Percentiles rank a stretch among this genome's conserved stretches.
Evolutionary conservation across 768 basidiomycete species (phyloP).

Genomic region (Pisolithus microcarpus): DNA sequence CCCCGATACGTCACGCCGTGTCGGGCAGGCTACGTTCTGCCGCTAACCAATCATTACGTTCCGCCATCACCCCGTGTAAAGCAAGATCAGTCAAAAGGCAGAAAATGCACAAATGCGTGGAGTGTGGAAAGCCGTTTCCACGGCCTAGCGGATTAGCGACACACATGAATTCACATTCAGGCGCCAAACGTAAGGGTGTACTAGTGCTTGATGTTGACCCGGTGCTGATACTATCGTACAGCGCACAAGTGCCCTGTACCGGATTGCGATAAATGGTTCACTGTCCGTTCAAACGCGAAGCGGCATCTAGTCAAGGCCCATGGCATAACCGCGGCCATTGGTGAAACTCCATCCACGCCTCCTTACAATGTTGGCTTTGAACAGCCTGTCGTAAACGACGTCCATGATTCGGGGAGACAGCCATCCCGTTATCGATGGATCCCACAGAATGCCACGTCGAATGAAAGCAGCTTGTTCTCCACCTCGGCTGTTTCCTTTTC

Average conservation of each 20-base stretch:
- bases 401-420: constrained; percentile 31
- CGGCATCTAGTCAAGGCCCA: constrained; percentile 68
- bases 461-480: constrained; percentile 20
- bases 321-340: constrained; percentile 35
- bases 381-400: constrained; percentile 38
- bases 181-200: constrained; percentile 38
- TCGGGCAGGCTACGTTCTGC: neutral
- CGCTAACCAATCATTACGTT: neutral
- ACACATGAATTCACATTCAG: constrained; percentile 49
- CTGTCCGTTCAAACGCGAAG: constrained; percentile 76
- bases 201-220: neutral
- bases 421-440: constrained; percentile 37
- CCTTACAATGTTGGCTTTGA: constrained; percentile 38
- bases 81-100: constrained; percentile 28
- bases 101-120: constrained; percentile 43
- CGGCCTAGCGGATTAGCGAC: constrained; percentile 46
- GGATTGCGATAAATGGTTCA: constrained; percentile 60
- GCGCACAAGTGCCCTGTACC: constrained; percentile 45
- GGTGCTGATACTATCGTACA: constrained; percentile 8
- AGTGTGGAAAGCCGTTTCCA: constrained; percentile 41
- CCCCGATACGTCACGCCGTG: neutral
- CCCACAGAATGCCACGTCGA: constrained; percentile 29
- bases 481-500: neutral
- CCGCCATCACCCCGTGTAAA: neutral
- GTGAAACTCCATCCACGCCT: constrained; percentile 14